Base-by-base conservation (phyloP, 2,329 filamentous ascomycete genomes). In the Fusarium vanettenii region DNA sequence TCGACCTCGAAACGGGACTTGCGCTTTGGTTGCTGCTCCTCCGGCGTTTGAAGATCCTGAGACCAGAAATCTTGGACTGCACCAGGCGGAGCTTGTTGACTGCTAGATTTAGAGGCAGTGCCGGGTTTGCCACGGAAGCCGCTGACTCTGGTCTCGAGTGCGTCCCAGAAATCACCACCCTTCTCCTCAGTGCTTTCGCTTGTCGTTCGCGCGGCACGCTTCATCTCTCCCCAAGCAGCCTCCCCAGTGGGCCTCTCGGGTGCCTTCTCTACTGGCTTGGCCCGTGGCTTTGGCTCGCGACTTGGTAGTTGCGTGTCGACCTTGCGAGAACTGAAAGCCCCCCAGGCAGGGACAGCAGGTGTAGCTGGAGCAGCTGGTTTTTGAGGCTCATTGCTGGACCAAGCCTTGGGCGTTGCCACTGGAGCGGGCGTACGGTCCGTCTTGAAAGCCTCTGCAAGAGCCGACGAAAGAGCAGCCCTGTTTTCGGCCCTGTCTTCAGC, bases 371-470 rank as follows among this genome's bases (percentile, higher is more conserved):
- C 20, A 14, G 60, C n/a, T 22, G 67, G 35, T 45, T 73, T 70
- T 4, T 67, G 33, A 14, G 60, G 45, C 31, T 74, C 63, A 41
- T 43, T 60, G n/a, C 50, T 55, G n/a, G 78, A 76, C 77, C 79
- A 78, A 7, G 79, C 77, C 27, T 66, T 71, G 4, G 81, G 79
- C 6, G 80, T 79, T 29, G 73, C 70, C 10, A 80, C 76, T 7
- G 76, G 63, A 31, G 66, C 74, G n/a, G 80, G 76, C 20, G 75
- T 65, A 57, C 75, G 74, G 48, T 79, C 75, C 55, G 78, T 75
- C 60, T 76, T 82, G 72, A 83, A 79, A n/a, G 81, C 81, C 39
- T 82, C 77, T 5, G 81, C 80, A 39, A 83, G 73, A 8, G 82
- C 73, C 2, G 80, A 77, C 22, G 73, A 81, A 52, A 78, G 65